These are phyloP conservation scores for Berberis vulgaris DNA, from an alignment of 164 flowering plant genomes.

Conservation along the genomic window DNA sequence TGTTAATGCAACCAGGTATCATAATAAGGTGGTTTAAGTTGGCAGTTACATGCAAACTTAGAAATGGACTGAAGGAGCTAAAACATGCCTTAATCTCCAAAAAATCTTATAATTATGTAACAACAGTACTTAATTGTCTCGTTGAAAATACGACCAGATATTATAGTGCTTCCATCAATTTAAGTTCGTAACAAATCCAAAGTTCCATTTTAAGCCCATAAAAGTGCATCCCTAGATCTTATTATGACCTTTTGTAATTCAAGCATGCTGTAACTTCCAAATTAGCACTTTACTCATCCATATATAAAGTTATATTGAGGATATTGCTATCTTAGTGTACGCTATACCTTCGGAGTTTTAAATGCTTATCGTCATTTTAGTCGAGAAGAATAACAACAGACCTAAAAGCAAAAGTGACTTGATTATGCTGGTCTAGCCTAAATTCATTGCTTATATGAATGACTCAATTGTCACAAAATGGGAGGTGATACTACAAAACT, in stretches of 20 bases:
- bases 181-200: neutral
- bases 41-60: neutral
- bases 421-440: neutral
- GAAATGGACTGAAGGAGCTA: neutral
- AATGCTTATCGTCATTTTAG: too few species aligned
- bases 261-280: too few species aligned
- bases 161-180: neutral
- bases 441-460: neutral
- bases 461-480: neutral
- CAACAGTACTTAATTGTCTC: neutral
- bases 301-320: too few species aligned
- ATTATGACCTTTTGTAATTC: too few species aligned
- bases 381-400: too few species aligned
- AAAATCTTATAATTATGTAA: neutral
- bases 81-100: too few species aligned
- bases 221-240: neutral
- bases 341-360: too few species aligned
- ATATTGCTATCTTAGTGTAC: too few species aligned
- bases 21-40: too few species aligned
- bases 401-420: too few species aligned
- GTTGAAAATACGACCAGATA: neutral
- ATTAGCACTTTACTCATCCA: too few species aligned
- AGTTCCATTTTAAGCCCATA: neutral
- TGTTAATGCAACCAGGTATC: neutral
- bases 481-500: neutral